Evolutionary conservation across 2,329 filamentous ascomycete genomes (phyloP).

Genomic region (Fusarium austroafricanum): DNA sequence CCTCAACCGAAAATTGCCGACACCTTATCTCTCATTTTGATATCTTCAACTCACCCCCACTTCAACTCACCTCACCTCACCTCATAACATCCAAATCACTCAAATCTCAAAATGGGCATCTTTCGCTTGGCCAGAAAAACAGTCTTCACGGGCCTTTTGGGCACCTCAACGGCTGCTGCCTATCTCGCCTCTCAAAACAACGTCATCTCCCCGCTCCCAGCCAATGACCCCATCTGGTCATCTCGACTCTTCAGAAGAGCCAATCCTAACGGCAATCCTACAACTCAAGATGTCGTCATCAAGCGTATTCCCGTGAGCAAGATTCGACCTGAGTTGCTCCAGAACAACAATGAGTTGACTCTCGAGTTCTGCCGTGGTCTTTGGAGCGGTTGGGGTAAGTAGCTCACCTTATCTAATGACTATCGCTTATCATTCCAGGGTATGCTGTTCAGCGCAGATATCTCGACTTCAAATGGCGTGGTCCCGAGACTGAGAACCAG

Average conservation of each 20-base stretch:
- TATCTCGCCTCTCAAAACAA: constrained; percentile 65
- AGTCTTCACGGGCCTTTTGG: constrained; percentile 58
- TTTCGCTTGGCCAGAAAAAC: constrained; percentile 61
- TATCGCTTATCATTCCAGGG: constrained; percentile 51
- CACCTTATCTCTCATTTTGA: constrained; percentile 25
- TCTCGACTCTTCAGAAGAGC: constrained; percentile 66
- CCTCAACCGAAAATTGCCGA: constrained; percentile 17
- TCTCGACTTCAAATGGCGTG: constrained; percentile 69
- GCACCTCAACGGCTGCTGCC: constrained; percentile 61
- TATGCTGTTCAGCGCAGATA: constrained; percentile 69
- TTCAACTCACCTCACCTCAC: not conserved
- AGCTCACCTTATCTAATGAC: not conserved
- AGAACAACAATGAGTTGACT: constrained; percentile 67
- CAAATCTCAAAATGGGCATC: constrained; percentile 61
- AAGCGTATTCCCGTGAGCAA: constrained; percentile 71
- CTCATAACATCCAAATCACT: not conserved
- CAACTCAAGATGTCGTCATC: constrained; percentile 73
- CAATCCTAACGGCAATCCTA: constrained; percentile 72
- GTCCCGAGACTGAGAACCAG: constrained; percentile 69
- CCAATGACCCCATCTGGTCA: constrained; percentile 71
- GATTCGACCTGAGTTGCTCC: constrained; percentile 73
- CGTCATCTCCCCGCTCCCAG: constrained; percentile 67
- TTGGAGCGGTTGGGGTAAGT: constrained; percentile 72
- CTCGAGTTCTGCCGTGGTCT: constrained; percentile 75
- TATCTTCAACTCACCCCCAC: not conserved